Conservation (phyloP, 768 basidiomycete genomes). For the Trametes sanguinea region DNA sequence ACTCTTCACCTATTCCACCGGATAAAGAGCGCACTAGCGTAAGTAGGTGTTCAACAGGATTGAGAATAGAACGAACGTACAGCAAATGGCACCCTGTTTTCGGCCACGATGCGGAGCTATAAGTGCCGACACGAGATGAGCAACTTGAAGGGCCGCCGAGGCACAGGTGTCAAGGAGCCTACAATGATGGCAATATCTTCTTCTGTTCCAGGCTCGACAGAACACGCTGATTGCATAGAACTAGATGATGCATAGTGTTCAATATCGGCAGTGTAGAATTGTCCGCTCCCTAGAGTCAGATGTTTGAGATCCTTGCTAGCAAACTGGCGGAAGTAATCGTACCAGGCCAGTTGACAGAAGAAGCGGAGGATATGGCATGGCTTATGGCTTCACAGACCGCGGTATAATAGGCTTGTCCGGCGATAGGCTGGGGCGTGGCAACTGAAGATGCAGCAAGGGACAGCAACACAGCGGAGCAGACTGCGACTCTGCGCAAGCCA, state of each 20-base stretch:
- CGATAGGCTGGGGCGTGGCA: too few relatives aligned
- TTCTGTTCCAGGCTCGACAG: conserved; percentile 58
- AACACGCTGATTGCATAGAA: conserved; percentile 47
- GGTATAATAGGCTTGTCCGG: not conserved
- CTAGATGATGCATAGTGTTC: conserved; percentile 56
- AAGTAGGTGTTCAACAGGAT: not conserved
- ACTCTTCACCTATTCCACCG: conserved; percentile 35
- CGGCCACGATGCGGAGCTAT: conserved; percentile 51
- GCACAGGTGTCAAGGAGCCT: conserved; percentile 14
- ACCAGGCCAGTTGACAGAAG: not conserved
- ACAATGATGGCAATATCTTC: conserved; percentile 55
- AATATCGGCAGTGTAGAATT: conserved; percentile 36
- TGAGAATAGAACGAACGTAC: conserved; percentile 34
- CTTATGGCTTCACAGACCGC: not conserved
- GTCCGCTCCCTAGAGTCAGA: too few relatives aligned
- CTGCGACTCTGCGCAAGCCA: too few relatives aligned
- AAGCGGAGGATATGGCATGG: not conserved
- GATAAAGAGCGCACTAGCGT: too few relatives aligned
- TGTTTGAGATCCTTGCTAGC: too few relatives aligned
- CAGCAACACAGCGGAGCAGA: too few relatives aligned
- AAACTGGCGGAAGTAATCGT: too few relatives aligned
- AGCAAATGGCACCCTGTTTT: conserved; percentile 52
- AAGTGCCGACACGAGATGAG: too few relatives aligned
- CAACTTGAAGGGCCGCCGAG: not conserved
- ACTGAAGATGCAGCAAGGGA: too few relatives aligned